Percentiles rank a stretch among this genome's conserved stretches.
These are phyloP conservation scores for Calonectria ilicicola DNA, from an alignment of 2,329 filamentous ascomycete species.

Conservation along the genomic window DNA sequence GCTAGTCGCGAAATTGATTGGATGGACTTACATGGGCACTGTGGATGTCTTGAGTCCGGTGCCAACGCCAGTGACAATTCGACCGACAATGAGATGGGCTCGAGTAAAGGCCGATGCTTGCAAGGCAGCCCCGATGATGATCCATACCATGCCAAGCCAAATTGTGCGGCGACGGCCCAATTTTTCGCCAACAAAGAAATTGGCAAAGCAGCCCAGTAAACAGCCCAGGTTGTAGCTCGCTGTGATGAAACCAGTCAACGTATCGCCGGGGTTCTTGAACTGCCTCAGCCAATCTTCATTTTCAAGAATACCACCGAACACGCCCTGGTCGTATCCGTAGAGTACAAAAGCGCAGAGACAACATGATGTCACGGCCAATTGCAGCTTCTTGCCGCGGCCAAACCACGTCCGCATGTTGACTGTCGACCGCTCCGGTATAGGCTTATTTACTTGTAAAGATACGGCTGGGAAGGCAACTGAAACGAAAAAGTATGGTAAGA, in stretches of 20 bases:
- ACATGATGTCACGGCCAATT: constrained; percentile 34
- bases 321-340: constrained; percentile 61
- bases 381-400: constrained; percentile 38
- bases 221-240: constrained; percentile 54
- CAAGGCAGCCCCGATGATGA: constrained; percentile 69
- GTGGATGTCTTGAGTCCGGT: constrained; percentile 55
- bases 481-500: not conserved
- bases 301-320: constrained; percentile 59
- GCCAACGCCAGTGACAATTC: constrained; percentile 62
- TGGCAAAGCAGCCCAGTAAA: constrained; percentile 54
- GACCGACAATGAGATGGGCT: constrained; percentile 60
- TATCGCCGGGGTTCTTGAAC: constrained; percentile 38
- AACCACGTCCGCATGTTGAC: constrained; percentile 33
- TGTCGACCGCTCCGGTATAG: not conserved
- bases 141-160: constrained; percentile 63
- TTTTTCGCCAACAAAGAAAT: constrained; percentile 63
- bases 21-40: constrained; percentile 44
- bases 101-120: constrained; percentile 60
- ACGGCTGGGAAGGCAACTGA: not conserved
- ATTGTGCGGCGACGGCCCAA: constrained; percentile 64
- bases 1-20: rapidly evolving
- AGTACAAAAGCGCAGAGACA: constrained; percentile 38
- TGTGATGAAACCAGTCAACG: constrained; percentile 40
- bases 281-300: constrained; percentile 55
- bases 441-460: not conserved